A percentile compares a stretch with the other conserved stretches of the same genome.
phyloP scores from a whole-genome alignment of 805 yeast species.

The Pichia phayaonensis region DNA sequence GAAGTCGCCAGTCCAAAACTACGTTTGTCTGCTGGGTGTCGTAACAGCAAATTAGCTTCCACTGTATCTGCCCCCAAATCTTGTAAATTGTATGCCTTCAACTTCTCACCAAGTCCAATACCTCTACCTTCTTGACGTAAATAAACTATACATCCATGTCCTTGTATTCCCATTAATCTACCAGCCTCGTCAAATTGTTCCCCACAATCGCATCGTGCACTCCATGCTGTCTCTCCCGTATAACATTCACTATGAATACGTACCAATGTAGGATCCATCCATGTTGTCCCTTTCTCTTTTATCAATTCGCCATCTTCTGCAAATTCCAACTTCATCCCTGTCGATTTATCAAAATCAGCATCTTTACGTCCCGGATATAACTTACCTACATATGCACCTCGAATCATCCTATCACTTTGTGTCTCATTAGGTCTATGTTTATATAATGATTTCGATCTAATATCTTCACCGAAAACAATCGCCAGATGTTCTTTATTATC shows the following conservation, averaged over 20 bases:
- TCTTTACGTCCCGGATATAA: conserved; percentile 75
- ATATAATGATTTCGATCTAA: conserved; percentile 71
- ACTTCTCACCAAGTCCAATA: conserved; percentile 94
- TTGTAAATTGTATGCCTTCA: conserved; percentile 93
- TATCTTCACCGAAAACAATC: conserved; percentile 90
- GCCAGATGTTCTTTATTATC: conserved; percentile 95
- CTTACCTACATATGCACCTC: conserved; percentile 94
- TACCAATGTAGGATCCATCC: conserved; percentile 48
- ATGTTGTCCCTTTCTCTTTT: conserved; percentile 22
- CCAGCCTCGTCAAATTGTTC: conserved; percentile 99
- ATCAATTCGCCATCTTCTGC: conserved; percentile 34
- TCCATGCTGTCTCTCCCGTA: conserved; percentile 99
- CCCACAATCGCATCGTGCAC: conserved; percentile 98
- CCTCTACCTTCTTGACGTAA: conserved; percentile 98
- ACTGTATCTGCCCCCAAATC: conserved; percentile 98
- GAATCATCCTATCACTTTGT: conserved; percentile 91
- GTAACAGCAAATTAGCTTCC: conserved; percentile 82
- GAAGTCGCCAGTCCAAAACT: conserved; percentile 92
- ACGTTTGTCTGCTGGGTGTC: conserved; percentile 98
- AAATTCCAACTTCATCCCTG: conserved; percentile 33
- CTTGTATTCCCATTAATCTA: conserved; percentile 75
- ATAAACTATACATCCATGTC: conserved; percentile 92
- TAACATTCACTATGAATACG: conserved; percentile 96
- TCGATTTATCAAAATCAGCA: conserved; percentile 54
- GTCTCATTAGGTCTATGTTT: conserved; percentile 58